Evolutionary conservation across 805 yeast genomes (phyloP), one percentile per base, ranked within the genome.

Genomic region (Scheffersomyces ergatensis): DNA sequence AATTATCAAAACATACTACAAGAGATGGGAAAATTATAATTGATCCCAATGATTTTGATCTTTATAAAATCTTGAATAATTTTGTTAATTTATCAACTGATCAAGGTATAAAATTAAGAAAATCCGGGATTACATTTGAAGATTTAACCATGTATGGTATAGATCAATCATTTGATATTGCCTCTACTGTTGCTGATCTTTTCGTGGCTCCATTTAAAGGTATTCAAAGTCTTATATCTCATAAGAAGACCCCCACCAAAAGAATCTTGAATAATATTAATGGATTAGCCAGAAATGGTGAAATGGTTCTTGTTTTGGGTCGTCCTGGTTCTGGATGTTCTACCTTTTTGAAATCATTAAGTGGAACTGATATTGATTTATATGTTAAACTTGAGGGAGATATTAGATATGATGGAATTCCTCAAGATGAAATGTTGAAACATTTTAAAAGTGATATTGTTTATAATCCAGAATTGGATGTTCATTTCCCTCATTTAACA

Each of bases 401-500:
- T 15, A 60, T 85, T 43, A 51, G 69, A 5, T 85, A 83, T 53
- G 86, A 82, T 55, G 86, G 87, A 36, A 65, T 83, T 38, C 54
- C 69, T 14, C 83, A 77, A 53, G 49, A 64, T 27, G 85, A 81
- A 45, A 80, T 85, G 82, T 65, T 81, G 64, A 58, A 70, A 44
- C 57, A 67, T 29, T 84, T 70, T 64, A 76, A 76, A 48, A 72
- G 78, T 23, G 86, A 78, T 48, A 61, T 79, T 36, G 63, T 79
- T 33, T 79, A 79, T 56, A 77, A 77, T 49, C 81, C 81, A 27
- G 83, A 77, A 60, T 63, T 81, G 42, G 93, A 85, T 56, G 76
- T 75, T 44, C 93, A 85, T 59, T 83, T 83, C 65, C 92, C 93
- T 11, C 82, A 82, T 48, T 66, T 85, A 48, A 84, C 89, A 1